These are phyloP conservation scores for Fusarium oxysporum DNA, from an alignment of 2,329 filamentous ascomycete genomes.

Conservation along the genomic window DNA sequence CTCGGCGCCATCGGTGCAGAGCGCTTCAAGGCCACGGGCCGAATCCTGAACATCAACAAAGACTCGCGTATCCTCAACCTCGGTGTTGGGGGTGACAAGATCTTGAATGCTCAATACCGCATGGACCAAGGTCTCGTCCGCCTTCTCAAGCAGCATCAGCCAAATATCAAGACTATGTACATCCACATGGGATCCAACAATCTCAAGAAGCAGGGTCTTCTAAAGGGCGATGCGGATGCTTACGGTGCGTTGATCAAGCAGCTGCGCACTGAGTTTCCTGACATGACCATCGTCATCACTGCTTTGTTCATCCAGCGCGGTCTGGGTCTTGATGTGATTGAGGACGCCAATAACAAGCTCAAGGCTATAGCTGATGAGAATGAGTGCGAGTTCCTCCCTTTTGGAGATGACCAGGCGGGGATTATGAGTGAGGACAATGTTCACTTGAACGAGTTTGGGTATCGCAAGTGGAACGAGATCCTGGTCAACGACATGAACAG, in stretches of 20 bases:
- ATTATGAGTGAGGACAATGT: conserved; percentile 13
- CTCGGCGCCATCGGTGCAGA: conserved; percentile 2
- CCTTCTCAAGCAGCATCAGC: neutral
- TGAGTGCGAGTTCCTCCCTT: neutral
- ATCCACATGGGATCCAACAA: conserved; percentile 22
- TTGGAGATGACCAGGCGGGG: neutral
- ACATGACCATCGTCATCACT: neutral
- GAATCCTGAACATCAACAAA: neutral
- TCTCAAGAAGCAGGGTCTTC: neutral
- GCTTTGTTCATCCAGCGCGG: neutral
- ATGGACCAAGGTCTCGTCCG: neutral
- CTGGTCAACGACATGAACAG: neutral
- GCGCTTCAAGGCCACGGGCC: conserved; percentile 6
- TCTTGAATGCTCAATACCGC: conserved; percentile 14
- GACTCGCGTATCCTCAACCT: neutral
- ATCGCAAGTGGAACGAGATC: neutral
- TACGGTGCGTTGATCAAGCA: neutral
- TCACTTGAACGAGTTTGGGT: conserved; percentile 9
- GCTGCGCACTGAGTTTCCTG: neutral
- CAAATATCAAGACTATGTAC: neutral
- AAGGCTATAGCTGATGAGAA: neutral
- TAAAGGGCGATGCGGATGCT: neutral
- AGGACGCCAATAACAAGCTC: neutral
- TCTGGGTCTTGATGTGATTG: neutral
- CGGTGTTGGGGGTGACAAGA: conserved; percentile 12